Evolutionary conservation across 2,329 filamentous ascomycete genomes (phyloP), one percentile per base, ranked within the genome.

Genomic region (Fusarium albidum): DNA sequence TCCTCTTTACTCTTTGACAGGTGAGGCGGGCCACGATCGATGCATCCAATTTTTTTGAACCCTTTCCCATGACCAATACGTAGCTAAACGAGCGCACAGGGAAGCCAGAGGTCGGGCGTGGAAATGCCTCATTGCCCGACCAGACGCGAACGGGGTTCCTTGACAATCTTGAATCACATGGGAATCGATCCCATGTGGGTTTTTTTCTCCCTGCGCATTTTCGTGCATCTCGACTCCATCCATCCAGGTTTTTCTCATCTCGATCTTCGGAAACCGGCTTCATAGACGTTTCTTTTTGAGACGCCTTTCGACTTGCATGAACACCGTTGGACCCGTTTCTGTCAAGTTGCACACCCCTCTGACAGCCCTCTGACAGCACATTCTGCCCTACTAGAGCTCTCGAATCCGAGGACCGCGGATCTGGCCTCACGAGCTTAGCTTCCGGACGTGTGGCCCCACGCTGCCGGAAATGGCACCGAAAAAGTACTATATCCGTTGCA

Each of bases 61-160:
- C 17, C 21, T 14, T 40, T 34, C 48, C 31, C 56, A 52, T 55
- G 37, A 40, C 35, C 50, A 49, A 31, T 32, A n/a, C n/a, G n/a
- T n/a, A n/a, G n/a, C 34, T 43, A 14, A 43, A 48, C 51, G 33
- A n/a, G 38, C 48, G 38, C 44, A 52, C 29, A 49, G 38, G 59
- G 49, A 48, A n/a, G n/a, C 34, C 32, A 60, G n/a, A 57, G 38
- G 33, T 50, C 50, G 53, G 51, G 38, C 18, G 44, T 35, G 39
- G 52, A 64, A 66, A 66, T 66, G 51, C 63, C 63, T 66, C 63
- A 54, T 21, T 18, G 32, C 39, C 35, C 44, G 43, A 18, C 35
- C 37, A 41, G 38, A 42, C 42, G 54, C 12, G 29, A 49, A 21
- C 37, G 49, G 54, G 39, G 41, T 41, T 41, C 37, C 28, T 28